phyloP scores from a whole-genome alignment of 495 filamentous ascomycete species.

The Evansstolkia leycettana region DNA sequence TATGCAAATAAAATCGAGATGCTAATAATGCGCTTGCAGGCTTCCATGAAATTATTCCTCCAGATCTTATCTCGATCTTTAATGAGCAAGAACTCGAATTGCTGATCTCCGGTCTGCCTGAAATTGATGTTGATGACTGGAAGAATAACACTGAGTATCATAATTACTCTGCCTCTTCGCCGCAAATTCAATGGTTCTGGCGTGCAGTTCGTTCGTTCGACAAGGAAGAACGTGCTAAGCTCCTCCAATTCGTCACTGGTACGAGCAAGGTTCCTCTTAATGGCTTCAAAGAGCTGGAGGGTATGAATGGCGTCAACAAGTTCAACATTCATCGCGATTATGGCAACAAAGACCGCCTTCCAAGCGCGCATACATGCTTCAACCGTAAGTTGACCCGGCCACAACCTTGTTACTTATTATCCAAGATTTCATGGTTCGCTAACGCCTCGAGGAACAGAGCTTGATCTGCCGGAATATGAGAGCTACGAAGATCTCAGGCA shows the following conservation, averaged over 20 bases:
- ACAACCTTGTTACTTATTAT: too few species aligned
- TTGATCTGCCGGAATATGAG: slow-evolving; percentile 97
- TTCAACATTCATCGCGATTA: slow-evolving; percentile 99
- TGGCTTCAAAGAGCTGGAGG: slow-evolving; percentile 97
- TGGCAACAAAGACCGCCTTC: slow-evolving; percentile 92
- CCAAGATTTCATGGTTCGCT: slow-evolving; percentile 13
- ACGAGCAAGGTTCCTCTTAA: slow-evolving; percentile 98
- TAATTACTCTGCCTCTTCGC: slow-evolving; percentile 87
- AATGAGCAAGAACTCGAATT: slow-evolving; percentile 97
- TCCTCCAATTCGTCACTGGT: slow-evolving; percentile 96
- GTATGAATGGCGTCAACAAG: slow-evolving; percentile 95
- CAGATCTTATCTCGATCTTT: slow-evolving; percentile 92
- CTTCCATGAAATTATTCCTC: slow-evolving; percentile 96
- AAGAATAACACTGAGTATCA: slow-evolving; percentile 98
- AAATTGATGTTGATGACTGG: slow-evolving; percentile 98
- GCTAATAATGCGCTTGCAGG: slow-evolving; percentile 34
- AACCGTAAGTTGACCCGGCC: slow-evolving; percentile 70
- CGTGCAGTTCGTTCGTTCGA: slow-evolving; percentile 94
- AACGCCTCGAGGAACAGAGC: slow-evolving; percentile 53
- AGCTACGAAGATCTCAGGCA: slow-evolving; percentile 83
- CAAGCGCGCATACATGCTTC: slow-evolving; percentile 96
- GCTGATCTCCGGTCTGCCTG: slow-evolving; percentile 90
- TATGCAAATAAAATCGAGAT: slow-evolving; percentile 1
- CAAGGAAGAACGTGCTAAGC: slow-evolving; percentile 95
- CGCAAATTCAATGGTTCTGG: slow-evolving; percentile 99